These are phyloP conservation scores for Staphylotrichum longicolle DNA, from an alignment of 495 filamentous ascomycete genomes.

Conservation along the genomic window DNA sequence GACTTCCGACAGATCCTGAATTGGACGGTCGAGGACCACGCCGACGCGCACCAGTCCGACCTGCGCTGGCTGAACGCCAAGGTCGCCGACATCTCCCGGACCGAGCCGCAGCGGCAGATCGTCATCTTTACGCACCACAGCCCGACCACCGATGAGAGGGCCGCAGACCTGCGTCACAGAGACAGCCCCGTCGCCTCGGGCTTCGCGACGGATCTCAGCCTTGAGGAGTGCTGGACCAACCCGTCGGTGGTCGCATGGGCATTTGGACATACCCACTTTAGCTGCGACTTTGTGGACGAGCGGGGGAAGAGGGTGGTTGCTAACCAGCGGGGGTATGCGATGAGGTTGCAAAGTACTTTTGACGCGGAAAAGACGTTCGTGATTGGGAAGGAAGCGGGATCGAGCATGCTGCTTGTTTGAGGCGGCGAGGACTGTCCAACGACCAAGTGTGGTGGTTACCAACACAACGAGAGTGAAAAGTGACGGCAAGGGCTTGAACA, in stretches of 20 bases:
- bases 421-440: too few species aligned
- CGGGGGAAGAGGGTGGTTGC: constrained; percentile 24
- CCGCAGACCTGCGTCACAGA: constrained; percentile 43
- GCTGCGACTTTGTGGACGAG: constrained; percentile 22
- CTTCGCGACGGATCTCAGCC: constrained; percentile 48
- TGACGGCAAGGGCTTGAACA: too few species aligned
- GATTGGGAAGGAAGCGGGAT: not conserved
- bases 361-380: constrained; percentile 5
- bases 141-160: constrained; percentile 40
- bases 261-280: constrained; percentile 58
- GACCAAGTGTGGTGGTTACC: too few species aligned
- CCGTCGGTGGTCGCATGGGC: constrained; percentile 49
- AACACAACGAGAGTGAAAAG: too few species aligned
- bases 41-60: constrained; percentile 41
- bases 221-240: constrained; percentile 43
- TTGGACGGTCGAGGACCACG: constrained; percentile 51
- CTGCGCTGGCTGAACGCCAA: constrained; percentile 51
- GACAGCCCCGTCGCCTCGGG: constrained; percentile 39
- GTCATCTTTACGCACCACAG: constrained; percentile 54
- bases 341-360: not conserved
- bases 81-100: constrained; percentile 34
- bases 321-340: constrained; percentile 37
- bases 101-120: constrained; percentile 39
- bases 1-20: constrained; percentile 51
- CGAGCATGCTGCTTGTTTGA: too few species aligned